A percentile compares a stretch with the other conserved stretches of the same genome.
These are phyloP conservation scores for Fragosphaeria purpurea DNA, from an alignment of 2,329 filamentous ascomycete genomes.

Conservation along the genomic window DNA sequence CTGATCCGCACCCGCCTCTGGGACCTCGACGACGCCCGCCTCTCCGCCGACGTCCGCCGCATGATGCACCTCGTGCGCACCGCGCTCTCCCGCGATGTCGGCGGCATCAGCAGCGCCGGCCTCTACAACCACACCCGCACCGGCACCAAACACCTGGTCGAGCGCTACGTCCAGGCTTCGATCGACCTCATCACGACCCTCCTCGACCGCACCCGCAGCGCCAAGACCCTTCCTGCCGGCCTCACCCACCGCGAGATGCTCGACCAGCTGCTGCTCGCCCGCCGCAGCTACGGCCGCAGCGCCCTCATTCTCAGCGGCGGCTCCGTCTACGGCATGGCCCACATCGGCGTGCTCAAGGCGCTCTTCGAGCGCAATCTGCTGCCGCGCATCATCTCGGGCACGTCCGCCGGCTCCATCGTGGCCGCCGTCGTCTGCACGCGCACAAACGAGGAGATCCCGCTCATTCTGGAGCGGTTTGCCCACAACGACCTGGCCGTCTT, in stretches of 20 bases:
- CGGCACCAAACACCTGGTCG: constrained; percentile 79
- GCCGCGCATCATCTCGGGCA: constrained; percentile 78
- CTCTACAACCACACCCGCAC: constrained; percentile 78
- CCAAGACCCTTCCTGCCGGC: constrained; percentile 35
- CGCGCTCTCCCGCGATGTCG: constrained; percentile 67
- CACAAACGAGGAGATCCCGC: constrained; percentile 68
- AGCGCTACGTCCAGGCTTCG: constrained; percentile 74
- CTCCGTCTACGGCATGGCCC: constrained; percentile 84
- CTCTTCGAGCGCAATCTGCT: constrained; percentile 66
- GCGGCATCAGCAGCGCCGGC: constrained; percentile 73
- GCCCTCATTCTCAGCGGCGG: constrained; percentile 77
- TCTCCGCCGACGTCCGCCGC: constrained; percentile 57
- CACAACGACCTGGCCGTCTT: constrained; percentile 77
- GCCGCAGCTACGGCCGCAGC: constrained; percentile 76
- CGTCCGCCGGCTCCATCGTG: constrained; percentile 81
- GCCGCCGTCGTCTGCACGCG: constrained; percentile 69
- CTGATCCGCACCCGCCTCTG: constrained; percentile 60
- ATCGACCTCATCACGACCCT: constrained; percentile 63
- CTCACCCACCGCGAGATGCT: constrained; percentile 51
- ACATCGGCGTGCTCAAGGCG: constrained; percentile 77
- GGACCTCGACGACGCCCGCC: constrained; percentile 65
- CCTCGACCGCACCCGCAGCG: constrained; percentile 44
- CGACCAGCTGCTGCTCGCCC: constrained; percentile 59
- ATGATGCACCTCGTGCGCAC: constrained; percentile 80
- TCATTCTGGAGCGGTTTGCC: constrained; percentile 58